A percentile compares a stretch with the other conserved stretches of the same genome.
Conservation (phyloP, 2,329 filamentous ascomycete genomes). For the Neopestalotiopsis sp. region DNA sequence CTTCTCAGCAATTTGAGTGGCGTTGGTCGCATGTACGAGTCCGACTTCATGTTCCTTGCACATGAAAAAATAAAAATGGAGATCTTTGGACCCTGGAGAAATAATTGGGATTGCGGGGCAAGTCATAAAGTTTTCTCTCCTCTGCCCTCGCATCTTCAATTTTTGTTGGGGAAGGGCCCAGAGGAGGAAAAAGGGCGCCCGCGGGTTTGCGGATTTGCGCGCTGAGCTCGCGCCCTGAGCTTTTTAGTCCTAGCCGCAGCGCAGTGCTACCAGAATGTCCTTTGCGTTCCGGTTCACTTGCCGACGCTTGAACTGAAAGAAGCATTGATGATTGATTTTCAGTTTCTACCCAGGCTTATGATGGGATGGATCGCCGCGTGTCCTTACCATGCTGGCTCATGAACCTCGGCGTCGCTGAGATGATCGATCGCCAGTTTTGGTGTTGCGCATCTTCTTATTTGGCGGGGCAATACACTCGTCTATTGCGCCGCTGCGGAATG, state of each 20-base stretch:
- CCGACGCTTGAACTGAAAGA: not conserved
- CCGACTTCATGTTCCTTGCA: not conserved
- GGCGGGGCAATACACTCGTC: not conserved
- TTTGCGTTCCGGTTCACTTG: not conserved
- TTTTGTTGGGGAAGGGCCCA: conserved; percentile 9
- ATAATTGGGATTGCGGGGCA: conserved; percentile 8
- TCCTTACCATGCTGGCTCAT: not conserved
- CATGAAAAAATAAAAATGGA: not conserved
- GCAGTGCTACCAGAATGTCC: not conserved
- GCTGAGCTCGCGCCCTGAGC: not conserved
- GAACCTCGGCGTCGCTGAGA: not conserved
- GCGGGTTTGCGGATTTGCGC: not conserved
- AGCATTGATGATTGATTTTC: no score
- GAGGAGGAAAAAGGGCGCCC: not conserved
- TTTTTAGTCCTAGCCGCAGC: not conserved
- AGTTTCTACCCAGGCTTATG: not conserved
- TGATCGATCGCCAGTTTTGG: not conserved
- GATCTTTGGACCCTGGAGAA: conserved; percentile 5
- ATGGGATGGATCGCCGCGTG: not conserved
- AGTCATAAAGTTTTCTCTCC: not conserved
- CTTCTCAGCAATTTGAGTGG: no score
- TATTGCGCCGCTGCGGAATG: not conserved
- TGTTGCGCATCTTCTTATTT: not conserved
- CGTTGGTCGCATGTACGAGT: not conserved
- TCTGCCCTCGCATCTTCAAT: not conserved